Evolutionary conservation across 495 filamentous ascomycete species (phyloP).

Genomic region (Aspergillus egyptiacus): DNA sequence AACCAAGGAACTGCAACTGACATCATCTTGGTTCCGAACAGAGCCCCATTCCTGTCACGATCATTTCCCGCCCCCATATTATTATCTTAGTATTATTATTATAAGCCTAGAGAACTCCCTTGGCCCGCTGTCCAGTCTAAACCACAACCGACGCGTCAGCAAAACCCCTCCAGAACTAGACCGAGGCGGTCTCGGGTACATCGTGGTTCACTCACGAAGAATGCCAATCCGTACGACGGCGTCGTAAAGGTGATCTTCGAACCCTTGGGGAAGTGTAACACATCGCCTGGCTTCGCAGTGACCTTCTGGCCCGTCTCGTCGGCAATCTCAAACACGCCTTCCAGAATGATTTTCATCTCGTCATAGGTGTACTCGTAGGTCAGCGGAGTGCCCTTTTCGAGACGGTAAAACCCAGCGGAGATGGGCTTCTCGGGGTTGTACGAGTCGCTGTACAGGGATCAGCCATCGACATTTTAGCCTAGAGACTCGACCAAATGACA

Average conservation of each 20-base stretch:
- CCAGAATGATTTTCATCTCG: constrained; percentile 76
- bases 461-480: no score
- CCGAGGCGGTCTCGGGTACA: background rate
- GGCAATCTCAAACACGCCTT: constrained; percentile 67
- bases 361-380: constrained; percentile 72
- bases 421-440: constrained; percentile 58
- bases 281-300: constrained; percentile 61
- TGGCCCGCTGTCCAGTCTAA: constrained; percentile 41
- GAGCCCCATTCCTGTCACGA: background rate
- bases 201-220: constrained; percentile 43
- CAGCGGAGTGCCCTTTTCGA: constrained; percentile 67
- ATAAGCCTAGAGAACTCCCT: constrained; percentile 31
- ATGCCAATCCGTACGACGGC: constrained; percentile 62
- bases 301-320: constrained; percentile 67
- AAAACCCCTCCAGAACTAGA: background rate
- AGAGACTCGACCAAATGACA: no score
- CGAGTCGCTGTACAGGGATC: constrained; percentile 42
- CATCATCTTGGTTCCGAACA: background rate
- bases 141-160: constrained; percentile 8
- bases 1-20: no score
- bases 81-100: background rate
- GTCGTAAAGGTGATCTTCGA: constrained; percentile 70
- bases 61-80: background rate
- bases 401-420: constrained; percentile 64
- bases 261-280: constrained; percentile 77